Conservation (phyloP, 352 stramenopile genomes). For the Globisporangium alternatum region DNA sequence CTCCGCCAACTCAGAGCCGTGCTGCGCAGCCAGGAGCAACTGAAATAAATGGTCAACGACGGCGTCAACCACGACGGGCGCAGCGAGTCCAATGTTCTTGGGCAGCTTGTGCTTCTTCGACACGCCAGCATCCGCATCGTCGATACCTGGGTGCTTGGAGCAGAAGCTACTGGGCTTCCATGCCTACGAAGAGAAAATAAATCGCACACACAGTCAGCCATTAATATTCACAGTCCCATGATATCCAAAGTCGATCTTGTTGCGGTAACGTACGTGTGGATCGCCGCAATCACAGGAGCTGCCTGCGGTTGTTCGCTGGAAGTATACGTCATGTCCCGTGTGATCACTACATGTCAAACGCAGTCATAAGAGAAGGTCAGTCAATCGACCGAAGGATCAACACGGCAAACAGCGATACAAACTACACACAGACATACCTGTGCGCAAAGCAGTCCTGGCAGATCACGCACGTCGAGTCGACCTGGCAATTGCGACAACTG, state of each 20-base stretch:
- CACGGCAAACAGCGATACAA: background rate
- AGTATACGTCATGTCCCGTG: slow-evolving; percentile 82
- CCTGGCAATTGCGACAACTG: slow-evolving; percentile 85
- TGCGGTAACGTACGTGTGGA: slow-evolving; percentile 45
- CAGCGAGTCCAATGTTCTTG: slow-evolving; percentile 47
- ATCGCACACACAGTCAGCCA: background rate
- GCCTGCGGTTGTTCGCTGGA: slow-evolving; percentile 81
- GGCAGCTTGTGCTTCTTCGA: slow-evolving; percentile 61
- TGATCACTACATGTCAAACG: slow-evolving; percentile 41
- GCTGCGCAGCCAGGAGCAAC: slow-evolving; percentile 56
- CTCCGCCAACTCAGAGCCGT: slow-evolving; percentile 68
- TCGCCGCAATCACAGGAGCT: slow-evolving; percentile 87
- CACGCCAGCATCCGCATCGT: slow-evolving; percentile 26
- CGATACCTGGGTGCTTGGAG: slow-evolving; percentile 63
- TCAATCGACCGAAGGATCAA: background rate
- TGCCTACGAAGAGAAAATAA: slow-evolving; percentile 35
- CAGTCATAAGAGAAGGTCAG: background rate
- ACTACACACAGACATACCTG: slow-evolving; percentile 32
- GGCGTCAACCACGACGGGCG: slow-evolving; percentile 66
- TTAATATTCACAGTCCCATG: background rate
- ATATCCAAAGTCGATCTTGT: background rate
- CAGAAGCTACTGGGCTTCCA: slow-evolving; percentile 83
- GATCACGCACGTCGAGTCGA: slow-evolving; percentile 84
- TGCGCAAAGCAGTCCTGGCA: slow-evolving; percentile 86
- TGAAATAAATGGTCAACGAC: slow-evolving; percentile 79